Conservation (phyloP, 257 asterid genomes). For the Rauvolfia tetraphylla region DNA sequence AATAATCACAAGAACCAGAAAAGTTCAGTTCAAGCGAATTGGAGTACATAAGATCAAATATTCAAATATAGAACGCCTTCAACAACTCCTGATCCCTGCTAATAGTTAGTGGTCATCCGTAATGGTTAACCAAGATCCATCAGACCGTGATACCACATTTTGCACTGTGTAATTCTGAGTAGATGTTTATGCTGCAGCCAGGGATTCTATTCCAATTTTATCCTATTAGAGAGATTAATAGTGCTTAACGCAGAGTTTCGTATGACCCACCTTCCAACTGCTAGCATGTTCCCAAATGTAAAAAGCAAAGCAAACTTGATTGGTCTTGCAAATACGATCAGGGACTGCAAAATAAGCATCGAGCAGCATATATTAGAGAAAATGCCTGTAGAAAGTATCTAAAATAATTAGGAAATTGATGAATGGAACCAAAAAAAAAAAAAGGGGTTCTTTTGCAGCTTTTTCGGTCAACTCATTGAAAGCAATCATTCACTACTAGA, state of each 20-base stretch:
- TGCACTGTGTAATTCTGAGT: background rate
- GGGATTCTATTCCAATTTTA: background rate
- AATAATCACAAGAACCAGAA: slow-evolving; percentile 19
- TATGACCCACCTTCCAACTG: slow-evolving; percentile 74
- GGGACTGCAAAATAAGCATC: slow-evolving; percentile 55
- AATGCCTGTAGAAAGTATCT: background rate
- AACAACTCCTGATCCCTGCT: background rate
- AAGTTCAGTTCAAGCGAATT: slow-evolving; percentile 2
- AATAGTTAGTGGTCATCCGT: background rate
- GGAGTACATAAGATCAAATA: background rate
- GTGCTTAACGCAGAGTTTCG: no score
- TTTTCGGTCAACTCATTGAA: background rate
- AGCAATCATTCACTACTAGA: background rate
- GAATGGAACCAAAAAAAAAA: background rate
- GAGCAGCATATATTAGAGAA: background rate
- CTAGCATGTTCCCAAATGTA: slow-evolving; percentile 82
- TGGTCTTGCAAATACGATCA: slow-evolving; percentile 74
- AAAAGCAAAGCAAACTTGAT: slow-evolving; percentile 82
- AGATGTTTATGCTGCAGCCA: background rate
- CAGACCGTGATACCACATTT: background rate
- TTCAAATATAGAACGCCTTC: background rate
- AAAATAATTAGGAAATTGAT: background rate
- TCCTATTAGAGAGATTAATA: background rate
- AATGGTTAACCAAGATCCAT: background rate
- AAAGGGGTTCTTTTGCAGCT: background rate